Percentiles rank a stretch among this genome's conserved stretches.
phyloP scores from a whole-genome alignment of 371 early-diverging fungal species.

The Vittaforma corneae region DNA sequence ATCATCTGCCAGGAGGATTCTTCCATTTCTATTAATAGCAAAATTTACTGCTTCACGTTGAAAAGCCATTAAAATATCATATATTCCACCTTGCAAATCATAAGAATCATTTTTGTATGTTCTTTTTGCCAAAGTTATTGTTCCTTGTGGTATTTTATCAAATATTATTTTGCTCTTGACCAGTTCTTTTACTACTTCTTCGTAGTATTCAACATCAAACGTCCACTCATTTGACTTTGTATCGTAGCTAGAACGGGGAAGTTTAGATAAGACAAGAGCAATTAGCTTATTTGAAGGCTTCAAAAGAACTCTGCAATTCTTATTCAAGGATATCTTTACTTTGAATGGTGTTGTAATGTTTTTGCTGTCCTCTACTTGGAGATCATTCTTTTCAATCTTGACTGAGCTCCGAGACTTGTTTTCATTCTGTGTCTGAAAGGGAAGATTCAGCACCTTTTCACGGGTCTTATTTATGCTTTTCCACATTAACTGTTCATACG shows the following conservation, averaged over 20 bases:
- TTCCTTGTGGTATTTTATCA: constrained; percentile 36
- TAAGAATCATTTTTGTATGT: background rate
- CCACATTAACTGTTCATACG: too few relatives aligned
- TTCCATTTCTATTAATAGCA: constrained; percentile 59
- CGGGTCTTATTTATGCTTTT: too few relatives aligned
- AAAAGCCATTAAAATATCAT: constrained; percentile 53
- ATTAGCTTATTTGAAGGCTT: constrained; percentile 44
- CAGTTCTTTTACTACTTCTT: constrained; percentile 16
- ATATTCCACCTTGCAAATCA: constrained; percentile 35
- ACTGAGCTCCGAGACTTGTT: too few relatives aligned
- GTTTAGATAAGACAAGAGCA: constrained; percentile 12
- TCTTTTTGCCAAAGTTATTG: constrained; percentile 15
- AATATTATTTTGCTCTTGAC: constrained; percentile 23
- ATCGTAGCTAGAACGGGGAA: constrained; percentile 27
- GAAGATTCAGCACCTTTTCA: too few relatives aligned
- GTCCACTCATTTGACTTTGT: constrained; percentile 40
- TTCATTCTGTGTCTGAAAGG: too few relatives aligned
- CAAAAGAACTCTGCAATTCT: constrained; percentile 11
- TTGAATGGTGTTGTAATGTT: too few relatives aligned
- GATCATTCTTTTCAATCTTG: too few relatives aligned
- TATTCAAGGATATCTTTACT: constrained; percentile 31
- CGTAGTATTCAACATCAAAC: constrained; percentile 23
- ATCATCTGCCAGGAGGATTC: constrained; percentile 61
- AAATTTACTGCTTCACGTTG: constrained; percentile 61
- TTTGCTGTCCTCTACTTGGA: too few relatives aligned